Evolutionary conservation across 192 early-diverging fungal genomes (phyloP).

Genomic region (Backusella psychrophila): DNA sequence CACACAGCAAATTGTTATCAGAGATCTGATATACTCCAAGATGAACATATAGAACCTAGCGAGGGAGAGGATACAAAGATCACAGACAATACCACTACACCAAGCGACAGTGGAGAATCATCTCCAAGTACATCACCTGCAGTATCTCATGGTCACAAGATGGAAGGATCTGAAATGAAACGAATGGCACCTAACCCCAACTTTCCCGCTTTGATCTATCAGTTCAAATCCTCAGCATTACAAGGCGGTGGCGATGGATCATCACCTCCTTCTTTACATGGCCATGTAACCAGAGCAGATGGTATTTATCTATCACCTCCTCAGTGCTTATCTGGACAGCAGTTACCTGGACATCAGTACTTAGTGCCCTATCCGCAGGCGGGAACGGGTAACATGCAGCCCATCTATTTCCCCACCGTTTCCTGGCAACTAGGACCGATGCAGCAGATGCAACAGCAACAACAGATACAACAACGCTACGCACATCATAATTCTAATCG

Average conservation of each 20-base stretch:
- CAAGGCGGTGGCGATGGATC: background rate
- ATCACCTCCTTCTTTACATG: background rate
- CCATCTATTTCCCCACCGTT: background rate
- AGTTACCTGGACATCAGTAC: slow-evolving; percentile 4
- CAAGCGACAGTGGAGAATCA: background rate
- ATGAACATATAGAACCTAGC: background rate
- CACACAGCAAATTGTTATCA: background rate
- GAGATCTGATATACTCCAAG: background rate
- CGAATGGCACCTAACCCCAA: background rate
- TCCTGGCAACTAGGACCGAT: background rate
- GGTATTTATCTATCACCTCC: slow-evolving; percentile 15
- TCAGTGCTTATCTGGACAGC: background rate
- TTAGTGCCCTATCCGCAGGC: slow-evolving; percentile 3
- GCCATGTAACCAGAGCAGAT: background rate
- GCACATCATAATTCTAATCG: background rate
- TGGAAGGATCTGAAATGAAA: background rate
- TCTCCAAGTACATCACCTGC: background rate
- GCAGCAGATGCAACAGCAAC: background rate
- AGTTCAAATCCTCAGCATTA: background rate
- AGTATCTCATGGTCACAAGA: background rate
- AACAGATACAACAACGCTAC: no score
- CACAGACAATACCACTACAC: background rate
- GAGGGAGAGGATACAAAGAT: background rate
- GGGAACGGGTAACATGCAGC: slow-evolving; percentile 3
- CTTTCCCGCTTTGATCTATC: slow-evolving; percentile 12